Evolutionary conservation across 2,329 filamentous ascomycete species (phyloP).

Genomic region (Lithohypha guttulata): DNA sequence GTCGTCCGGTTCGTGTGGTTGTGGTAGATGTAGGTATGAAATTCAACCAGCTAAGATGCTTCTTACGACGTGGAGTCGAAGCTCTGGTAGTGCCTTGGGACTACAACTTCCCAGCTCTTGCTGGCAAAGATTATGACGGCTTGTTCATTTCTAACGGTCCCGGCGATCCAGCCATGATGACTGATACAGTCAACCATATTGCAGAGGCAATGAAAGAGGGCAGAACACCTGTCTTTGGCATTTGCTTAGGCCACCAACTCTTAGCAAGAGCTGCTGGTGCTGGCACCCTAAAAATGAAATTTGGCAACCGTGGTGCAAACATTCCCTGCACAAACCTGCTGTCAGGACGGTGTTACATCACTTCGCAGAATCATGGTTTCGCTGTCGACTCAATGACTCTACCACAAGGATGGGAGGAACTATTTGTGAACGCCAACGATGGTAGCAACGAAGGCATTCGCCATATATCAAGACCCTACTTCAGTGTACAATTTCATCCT

Average conservation of each 20-base stretch:
- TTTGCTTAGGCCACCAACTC: conserved; percentile 90
- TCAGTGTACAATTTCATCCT: conserved; percentile 99
- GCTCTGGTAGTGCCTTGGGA: conserved; percentile 94
- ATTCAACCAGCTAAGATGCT: conserved; percentile 92
- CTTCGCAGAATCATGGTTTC: conserved; percentile 95
- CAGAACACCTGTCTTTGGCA: conserved; percentile 83
- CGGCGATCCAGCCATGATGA: conserved; percentile 81
- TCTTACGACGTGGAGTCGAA: conserved; percentile 82
- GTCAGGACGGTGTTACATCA: conserved; percentile 95
- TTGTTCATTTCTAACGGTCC: conserved; percentile 97
- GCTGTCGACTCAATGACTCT: conserved; percentile 75
- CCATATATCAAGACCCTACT: conserved; percentile 75
- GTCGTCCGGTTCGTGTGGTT: conserved; percentile 73
- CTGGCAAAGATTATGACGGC: conserved; percentile 80
- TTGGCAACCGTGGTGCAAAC: conserved; percentile 96
- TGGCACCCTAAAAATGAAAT: conserved; percentile 91
- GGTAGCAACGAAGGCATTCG: conserved; percentile 97
- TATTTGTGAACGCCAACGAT: conserved; percentile 97
- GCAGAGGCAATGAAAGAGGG: conserved; percentile 64
- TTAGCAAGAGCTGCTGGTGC: conserved; percentile 81
- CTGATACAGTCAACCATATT: conserved; percentile 70
- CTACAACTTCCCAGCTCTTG: conserved; percentile 71
- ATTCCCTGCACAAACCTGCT: conserved; percentile 95
- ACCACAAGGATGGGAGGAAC: conserved; percentile 72
- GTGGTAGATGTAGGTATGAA: conserved; percentile 97